These are phyloP conservation scores for Dryadomyces quercus-mongolicae DNA, from an alignment of 2,329 filamentous ascomycete genomes.

Conservation along the genomic window DNA sequence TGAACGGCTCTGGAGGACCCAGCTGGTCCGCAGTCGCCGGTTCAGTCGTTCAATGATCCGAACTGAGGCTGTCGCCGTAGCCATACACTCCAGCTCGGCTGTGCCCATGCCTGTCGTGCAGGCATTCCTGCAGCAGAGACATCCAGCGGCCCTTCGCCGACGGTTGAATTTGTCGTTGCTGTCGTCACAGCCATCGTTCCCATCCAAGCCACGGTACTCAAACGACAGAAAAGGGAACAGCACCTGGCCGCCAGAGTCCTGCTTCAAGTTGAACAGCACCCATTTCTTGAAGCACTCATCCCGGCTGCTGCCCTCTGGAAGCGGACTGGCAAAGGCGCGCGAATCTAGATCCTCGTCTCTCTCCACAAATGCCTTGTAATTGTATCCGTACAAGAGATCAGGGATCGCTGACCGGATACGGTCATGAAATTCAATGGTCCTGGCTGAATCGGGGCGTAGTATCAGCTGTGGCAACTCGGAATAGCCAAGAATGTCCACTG, in stretches of 20 bases:
- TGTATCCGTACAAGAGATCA: conserved; percentile 1
- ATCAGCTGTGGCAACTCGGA: not conserved
- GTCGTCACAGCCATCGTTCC: not conserved
- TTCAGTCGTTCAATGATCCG: conserved; percentile 1
- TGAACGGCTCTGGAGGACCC: not conserved
- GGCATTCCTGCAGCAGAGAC: not conserved
- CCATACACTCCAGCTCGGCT: conserved; percentile 2
- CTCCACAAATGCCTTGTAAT: not conserved
- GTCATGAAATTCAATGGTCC: not conserved
- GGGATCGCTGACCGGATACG: not conserved
- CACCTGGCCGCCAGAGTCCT: not conserved
- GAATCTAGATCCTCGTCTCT: not conserved
- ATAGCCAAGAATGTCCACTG: not conserved
- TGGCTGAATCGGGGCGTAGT: not conserved
- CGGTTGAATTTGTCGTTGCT: not conserved
- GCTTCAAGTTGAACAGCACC: not conserved
- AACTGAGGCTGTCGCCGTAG: not conserved
- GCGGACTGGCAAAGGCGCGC: too few species aligned
- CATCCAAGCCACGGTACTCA: not conserved
- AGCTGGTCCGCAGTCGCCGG: not conserved
- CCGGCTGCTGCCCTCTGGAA: too few species aligned
- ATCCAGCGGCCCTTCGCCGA: not conserved
- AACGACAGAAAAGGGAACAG: not conserved
- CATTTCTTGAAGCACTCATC: not conserved
- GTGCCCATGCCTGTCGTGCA: not conserved